Evolutionary conservation across 2,329 filamentous ascomycete species (phyloP), one percentile per base, ranked within the genome.

Genomic region (Pseudopithomyces maydicus): DNA sequence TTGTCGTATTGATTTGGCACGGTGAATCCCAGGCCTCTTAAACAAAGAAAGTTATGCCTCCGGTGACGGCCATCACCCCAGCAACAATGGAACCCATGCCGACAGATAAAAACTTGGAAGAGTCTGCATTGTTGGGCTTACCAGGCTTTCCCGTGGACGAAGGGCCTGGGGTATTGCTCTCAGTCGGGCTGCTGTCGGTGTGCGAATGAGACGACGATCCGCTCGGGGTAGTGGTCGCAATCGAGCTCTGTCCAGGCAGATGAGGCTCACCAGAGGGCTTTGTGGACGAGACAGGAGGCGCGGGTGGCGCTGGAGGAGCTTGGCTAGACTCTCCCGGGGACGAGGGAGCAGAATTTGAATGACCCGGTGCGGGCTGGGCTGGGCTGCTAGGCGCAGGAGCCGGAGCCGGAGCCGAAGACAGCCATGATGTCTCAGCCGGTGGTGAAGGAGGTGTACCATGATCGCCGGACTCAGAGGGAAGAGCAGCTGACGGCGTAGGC

Each of bases 61-160:
- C 61, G 32, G 49, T 58, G 48, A 56, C n/a, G 11, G 52, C 43
- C 57, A 65, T 64, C 44, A 66, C 67, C 26, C 57, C 66, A 52
- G 53, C 66, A 32, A 70, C 41, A 19, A 71, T 46, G 32, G 63
- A 63, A 33, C 65, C 63, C 57, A 69, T 48, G 26, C 63, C 59
- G 22, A 57, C 38, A 33, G 64, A 58, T 20, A 65, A 58, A 20
- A 65, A 62, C 8, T 61, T 57, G n/a, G 69, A 44, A 38, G 62
- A 47, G 26, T 57, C 69, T 10, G 55, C 67, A 49, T 60, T 64
- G 33, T 60, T 60, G 10, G 64, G 57, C 17, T 64, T 50, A n/a
- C n/a, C n/a, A 6, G 55, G 47, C 15, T 44, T 14, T 15, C 54
- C 59, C n/a, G 39, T 32, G 54, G 48, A 56, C 17, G 55, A 33